Percentiles rank a stretch among this genome's conserved stretches.
phyloP scores from a whole-genome alignment of 176 grass and related monocot genomes.

The Carex pumila region DNA sequence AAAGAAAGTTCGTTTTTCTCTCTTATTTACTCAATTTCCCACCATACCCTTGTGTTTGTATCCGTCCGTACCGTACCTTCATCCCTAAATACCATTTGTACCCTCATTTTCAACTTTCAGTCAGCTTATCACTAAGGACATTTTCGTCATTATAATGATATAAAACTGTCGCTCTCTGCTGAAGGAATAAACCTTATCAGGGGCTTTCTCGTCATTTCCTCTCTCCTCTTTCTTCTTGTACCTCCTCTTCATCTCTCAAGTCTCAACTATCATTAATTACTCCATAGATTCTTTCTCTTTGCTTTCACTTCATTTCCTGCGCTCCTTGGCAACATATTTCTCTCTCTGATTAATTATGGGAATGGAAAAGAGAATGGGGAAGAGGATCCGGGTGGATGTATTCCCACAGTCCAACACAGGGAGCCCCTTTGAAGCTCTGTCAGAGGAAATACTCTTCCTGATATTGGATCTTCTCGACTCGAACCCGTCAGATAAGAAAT shows the following conservation, averaged over 20 bases:
- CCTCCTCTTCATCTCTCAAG: not conserved
- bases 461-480: conserved; percentile 49
- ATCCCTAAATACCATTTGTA: not conserved
- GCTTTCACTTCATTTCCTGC: not conserved
- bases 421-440: conserved; percentile 22
- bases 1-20: not conserved
- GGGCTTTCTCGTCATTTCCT: not conserved
- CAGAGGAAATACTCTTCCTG: conserved; percentile 70
- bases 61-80: conserved; percentile 24
- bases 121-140: conserved; percentile 20
- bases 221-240: not conserved
- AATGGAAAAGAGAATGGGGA: conserved; percentile 3
- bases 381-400: not conserved
- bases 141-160: not conserved
- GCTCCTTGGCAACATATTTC: not conserved
- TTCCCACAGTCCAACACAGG: conserved; percentile 9
- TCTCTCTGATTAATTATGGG: not conserved
- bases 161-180: rapidly evolving
- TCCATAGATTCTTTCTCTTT: not conserved
- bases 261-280: not conserved
- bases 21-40: not conserved
- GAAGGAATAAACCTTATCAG: not conserved
- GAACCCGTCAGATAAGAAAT: conserved; percentile 53
- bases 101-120: not conserved
- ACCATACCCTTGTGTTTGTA: conserved; percentile 12